Conservation (phyloP, 2,329 filamentous ascomycete species). For the Pseudogymnoascus sp. region DNA sequence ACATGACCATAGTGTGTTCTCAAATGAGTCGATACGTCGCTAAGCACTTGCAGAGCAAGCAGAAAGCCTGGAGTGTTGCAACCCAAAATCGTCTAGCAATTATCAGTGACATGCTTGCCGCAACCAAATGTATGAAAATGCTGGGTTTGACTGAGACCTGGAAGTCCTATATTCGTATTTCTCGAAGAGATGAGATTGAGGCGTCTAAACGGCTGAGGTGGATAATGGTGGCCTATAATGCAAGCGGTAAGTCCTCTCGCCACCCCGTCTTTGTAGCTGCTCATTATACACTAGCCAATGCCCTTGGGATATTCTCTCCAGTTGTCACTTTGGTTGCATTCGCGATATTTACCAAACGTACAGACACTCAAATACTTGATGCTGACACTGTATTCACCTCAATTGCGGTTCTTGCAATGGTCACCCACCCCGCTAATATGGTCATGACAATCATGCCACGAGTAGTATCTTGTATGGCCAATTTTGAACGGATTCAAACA, state of each 20-base stretch:
- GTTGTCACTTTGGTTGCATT: constrained; percentile 32
- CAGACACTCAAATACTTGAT: constrained; percentile 1
- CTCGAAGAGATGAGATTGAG: constrained; percentile 29
- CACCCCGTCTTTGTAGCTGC: background rate
- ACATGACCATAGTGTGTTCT: constrained; percentile 31
- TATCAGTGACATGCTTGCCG: constrained; percentile 29
- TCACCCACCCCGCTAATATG: constrained; percentile 5
- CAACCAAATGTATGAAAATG: constrained; percentile 36
- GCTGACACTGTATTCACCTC: background rate
- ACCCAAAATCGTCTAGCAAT: constrained; percentile 34
- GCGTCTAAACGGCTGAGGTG: constrained; percentile 30
- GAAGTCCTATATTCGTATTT: constrained; percentile 18
- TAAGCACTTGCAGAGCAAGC: constrained; percentile 28
- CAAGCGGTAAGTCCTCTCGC: constrained; percentile 28
- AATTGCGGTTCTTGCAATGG: background rate
- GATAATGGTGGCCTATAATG: constrained; percentile 35
- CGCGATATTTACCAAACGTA: constrained; percentile 22
- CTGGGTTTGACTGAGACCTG: constrained; percentile 28
- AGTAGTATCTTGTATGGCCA: background rate
- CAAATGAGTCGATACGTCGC: constrained; percentile 35
- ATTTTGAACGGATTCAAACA: background rate
- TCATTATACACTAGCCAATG: constrained; percentile 29
- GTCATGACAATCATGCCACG: background rate
- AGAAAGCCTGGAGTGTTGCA: constrained; percentile 34
- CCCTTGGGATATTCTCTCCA: constrained; percentile 35